A percentile compares a stretch with the other conserved stretches of the same genome.
Conservation (phyloP, 2,329 filamentous ascomycete species). For the Escovopsis weberi region DNA sequence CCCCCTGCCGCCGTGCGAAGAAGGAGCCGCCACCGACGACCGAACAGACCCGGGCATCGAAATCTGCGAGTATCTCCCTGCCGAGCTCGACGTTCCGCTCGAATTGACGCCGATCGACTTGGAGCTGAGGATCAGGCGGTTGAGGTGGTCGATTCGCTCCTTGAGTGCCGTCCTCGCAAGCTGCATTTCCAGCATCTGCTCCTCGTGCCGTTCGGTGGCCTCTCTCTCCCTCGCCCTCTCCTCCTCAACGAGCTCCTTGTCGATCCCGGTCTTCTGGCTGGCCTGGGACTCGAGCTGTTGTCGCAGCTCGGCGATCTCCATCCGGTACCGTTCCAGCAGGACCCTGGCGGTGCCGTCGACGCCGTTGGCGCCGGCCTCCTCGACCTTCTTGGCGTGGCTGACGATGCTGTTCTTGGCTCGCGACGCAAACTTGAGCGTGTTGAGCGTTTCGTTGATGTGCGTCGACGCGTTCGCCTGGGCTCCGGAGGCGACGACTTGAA, state of each 20-base stretch:
- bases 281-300: constrained; percentile 72
- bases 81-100: constrained; percentile 54
- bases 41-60: constrained; percentile 43
- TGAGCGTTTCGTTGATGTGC: constrained; percentile 79
- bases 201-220: constrained; percentile 75
- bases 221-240: constrained; percentile 65
- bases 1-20: constrained; percentile 34
- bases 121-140: constrained; percentile 85
- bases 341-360: constrained; percentile 80
- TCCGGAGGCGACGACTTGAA: constrained; percentile 69
- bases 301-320: constrained; percentile 78
- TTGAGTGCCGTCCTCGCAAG: constrained; percentile 89
- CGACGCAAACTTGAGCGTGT: constrained; percentile 92
- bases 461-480: constrained; percentile 56
- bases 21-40: constrained; percentile 49
- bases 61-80: constrained; percentile 49
- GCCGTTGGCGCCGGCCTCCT: constrained; percentile 67
- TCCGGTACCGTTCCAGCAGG: constrained; percentile 78
- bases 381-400: constrained; percentile 88
- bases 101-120: constrained; percentile 90
- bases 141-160: constrained; percentile 93
- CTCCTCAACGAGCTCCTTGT: constrained; percentile 48
- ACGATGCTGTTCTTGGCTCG: constrained; percentile 96
- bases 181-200: constrained; percentile 98
- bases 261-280: constrained; percentile 48